Evolutionary conservation across 352 stramenopile species (phyloP), one percentile per base, ranked within the genome.

Genomic region (Phytophthora constricta): DNA sequence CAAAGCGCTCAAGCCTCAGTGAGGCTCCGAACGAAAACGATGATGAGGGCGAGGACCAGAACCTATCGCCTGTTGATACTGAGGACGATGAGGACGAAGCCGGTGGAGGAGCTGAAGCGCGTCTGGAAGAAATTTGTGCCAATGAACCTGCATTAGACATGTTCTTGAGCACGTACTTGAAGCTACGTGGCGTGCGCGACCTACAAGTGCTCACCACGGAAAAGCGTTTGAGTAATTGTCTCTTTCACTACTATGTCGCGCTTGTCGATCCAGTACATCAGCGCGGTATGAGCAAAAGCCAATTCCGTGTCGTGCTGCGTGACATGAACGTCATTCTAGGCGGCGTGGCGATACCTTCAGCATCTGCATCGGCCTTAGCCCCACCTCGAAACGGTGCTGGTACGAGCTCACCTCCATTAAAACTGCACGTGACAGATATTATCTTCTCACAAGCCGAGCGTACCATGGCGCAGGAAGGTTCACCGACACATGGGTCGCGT

Each of bases 171-270:
- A 87, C 79, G 3, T 87, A 87, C 48, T 19, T 86, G 33, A 69
- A 71, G 28, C 62, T 87, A 5, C 68, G 79, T 1, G 76, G 79
- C 1, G 72, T 88, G 4, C 79, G 68, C 5, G 72, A 86, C 33
- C 43, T 88, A 22, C 76, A 88, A 43, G 67, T 82, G 16, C 70
- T 90, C 31, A 85, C 82, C 19, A 66, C 77, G 9, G 82, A 86
- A 47, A 86, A 88, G 53, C 75, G 82, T n/a, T 69, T 90, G 14
- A 84, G 73, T 53, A 90, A 90, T 62, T 87, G 79, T 20, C 46
- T 90, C 5, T 90, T 83, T 39, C 77, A 90, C 56, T 90, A 87
- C 72, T 90, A 89, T 59, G 67, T 87, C 27, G 77, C 79, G 11
- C 65, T 87, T 0, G 66, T 82, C 5, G 82, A 90, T 55, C 82